Conservation (phyloP, 768 basidiomycete genomes). For the Artomyces pyxidatus region DNA sequence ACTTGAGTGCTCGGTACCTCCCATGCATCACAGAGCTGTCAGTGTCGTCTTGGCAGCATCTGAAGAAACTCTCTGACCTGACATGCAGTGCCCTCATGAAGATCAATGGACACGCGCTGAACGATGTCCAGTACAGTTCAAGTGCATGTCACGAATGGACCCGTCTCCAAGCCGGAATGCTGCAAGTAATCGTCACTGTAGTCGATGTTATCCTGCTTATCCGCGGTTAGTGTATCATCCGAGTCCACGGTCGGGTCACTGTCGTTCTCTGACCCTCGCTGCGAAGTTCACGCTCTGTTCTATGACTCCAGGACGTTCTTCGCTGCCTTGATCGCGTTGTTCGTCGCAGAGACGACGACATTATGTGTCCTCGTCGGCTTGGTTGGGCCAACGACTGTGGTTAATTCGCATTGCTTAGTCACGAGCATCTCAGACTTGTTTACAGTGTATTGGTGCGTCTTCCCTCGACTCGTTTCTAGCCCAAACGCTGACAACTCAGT, state of each 20-base stretch:
- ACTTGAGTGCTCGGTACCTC: no score
- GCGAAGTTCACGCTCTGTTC: slow-evolving; percentile 19
- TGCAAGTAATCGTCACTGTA: slow-evolving; percentile 19
- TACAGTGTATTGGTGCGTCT: slow-evolving; percentile 18
- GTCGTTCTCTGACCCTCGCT: background rate
- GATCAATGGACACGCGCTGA: slow-evolving; percentile 18
- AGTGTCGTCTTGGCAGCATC: no score
- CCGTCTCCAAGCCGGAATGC: slow-evolving; percentile 15
- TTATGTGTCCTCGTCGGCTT: no score
- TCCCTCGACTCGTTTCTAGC: background rate
- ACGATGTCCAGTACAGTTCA: slow-evolving; percentile 14
- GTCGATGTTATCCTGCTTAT: slow-evolving; percentile 21
- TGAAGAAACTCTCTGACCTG: no score
- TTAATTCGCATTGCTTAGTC: slow-evolving; percentile 20
- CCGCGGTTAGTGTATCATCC: slow-evolving; percentile 13
- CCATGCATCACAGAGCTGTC: no score
- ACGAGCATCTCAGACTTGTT: slow-evolving; percentile 17
- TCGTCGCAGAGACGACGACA: no score
- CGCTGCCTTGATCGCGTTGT: slow-evolving; percentile 10
- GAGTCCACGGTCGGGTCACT: background rate
- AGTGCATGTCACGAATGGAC: slow-evolving; percentile 18
- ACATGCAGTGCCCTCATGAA: slow-evolving; percentile 20
- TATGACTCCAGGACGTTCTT: slow-evolving; percentile 12
- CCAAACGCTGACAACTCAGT: background rate
- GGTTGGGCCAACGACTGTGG: slow-evolving; percentile 17